phyloP scores from a whole-genome alignment of 306 rosid genomes.

The Quercus ilex region DNA sequence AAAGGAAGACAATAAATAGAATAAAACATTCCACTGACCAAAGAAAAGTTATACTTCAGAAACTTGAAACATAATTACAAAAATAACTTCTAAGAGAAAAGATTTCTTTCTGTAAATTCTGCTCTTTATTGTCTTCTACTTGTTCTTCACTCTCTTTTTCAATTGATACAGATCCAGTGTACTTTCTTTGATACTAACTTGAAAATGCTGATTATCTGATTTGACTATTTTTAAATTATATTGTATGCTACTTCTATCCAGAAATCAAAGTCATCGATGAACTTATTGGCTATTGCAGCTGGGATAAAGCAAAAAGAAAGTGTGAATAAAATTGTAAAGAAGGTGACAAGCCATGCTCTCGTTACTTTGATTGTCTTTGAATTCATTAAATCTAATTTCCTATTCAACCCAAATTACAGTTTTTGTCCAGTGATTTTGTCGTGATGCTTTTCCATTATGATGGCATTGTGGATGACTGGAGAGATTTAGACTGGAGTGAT shows the following conservation, averaged over 20 bases:
- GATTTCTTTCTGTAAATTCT: too few relatives aligned
- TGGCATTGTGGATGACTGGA: slow-evolving; percentile 49
- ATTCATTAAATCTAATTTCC: not conserved
- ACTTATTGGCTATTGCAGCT: slow-evolving; percentile 27
- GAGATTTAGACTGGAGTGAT: slow-evolving; percentile 42
- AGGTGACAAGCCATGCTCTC: slow-evolving; percentile 8
- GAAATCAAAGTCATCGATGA: slow-evolving; percentile 2
- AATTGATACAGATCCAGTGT: too few relatives aligned
- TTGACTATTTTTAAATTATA: not conserved
- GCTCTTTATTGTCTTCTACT: too few relatives aligned
- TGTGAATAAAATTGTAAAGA: slow-evolving; percentile 19
- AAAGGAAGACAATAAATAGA: too few relatives aligned
- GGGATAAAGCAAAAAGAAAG: slow-evolving; percentile 29
- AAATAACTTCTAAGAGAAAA: too few relatives aligned
- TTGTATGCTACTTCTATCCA: not conserved
- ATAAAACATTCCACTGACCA: too few relatives aligned
- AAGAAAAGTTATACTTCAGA: too few relatives aligned
- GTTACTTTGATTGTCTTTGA: not conserved
- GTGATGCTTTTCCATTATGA: slow-evolving; percentile 63
- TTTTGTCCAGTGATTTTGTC: slow-evolving; percentile 38
- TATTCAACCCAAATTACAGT: slow-evolving; percentile 21
- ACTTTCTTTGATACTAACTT: too few relatives aligned
- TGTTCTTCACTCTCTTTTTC: too few relatives aligned
- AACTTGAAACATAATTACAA: too few relatives aligned
- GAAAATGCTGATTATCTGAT: not conserved